Conservation (phyloP, 2,329 filamentous ascomycete genomes). For the Calcarisporium arbuscula region DNA sequence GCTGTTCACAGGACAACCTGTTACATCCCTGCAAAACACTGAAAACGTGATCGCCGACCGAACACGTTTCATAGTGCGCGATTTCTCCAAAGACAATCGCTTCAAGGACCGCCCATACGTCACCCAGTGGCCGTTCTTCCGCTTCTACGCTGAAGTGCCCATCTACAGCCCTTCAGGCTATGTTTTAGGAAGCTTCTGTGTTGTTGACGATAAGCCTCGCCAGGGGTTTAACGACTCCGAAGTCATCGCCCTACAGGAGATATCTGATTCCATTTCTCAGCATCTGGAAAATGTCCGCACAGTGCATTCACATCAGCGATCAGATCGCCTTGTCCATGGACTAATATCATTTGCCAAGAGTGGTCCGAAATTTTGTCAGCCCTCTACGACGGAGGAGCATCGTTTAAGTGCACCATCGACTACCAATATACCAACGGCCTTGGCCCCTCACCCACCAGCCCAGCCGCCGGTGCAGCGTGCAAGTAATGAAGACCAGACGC, state of each 20-base stretch:
- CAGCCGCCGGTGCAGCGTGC: too few relatives aligned
- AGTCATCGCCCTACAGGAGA: conserved; percentile 2
- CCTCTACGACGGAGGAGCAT: too few relatives aligned
- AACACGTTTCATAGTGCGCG: conserved; percentile 24
- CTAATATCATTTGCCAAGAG: conserved; percentile 2
- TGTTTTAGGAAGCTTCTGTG: conserved; percentile 25
- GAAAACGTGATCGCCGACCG: conserved; percentile 21
- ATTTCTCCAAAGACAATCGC: conserved; percentile 19
- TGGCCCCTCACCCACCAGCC: too few relatives aligned
- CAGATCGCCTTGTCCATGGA: conserved; percentile 3
- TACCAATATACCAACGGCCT: too few relatives aligned
- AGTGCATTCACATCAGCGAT: conserved; percentile 4
- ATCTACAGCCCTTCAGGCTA: conserved; percentile 22
- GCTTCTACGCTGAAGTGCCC: conserved; percentile 25
- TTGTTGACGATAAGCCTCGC: conserved; percentile 21
- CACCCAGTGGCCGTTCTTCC: conserved; percentile 20
- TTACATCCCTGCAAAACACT: conserved; percentile 6
- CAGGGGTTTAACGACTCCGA: conserved; percentile 1
- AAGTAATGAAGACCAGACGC: not conserved
- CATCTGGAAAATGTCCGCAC: conserved; percentile 5
- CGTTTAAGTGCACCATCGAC: too few relatives aligned
- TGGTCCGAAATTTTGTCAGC: not conserved
- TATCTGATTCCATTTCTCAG: conserved; percentile 3
- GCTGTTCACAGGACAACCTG: conserved; percentile 18
- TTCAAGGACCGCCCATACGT: conserved; percentile 23